A percentile compares a stretch with the other conserved stretches of the same genome.
phyloP scores from a whole-genome alignment of 495 filamentous ascomycete species.

The Letharia columbiana region DNA sequence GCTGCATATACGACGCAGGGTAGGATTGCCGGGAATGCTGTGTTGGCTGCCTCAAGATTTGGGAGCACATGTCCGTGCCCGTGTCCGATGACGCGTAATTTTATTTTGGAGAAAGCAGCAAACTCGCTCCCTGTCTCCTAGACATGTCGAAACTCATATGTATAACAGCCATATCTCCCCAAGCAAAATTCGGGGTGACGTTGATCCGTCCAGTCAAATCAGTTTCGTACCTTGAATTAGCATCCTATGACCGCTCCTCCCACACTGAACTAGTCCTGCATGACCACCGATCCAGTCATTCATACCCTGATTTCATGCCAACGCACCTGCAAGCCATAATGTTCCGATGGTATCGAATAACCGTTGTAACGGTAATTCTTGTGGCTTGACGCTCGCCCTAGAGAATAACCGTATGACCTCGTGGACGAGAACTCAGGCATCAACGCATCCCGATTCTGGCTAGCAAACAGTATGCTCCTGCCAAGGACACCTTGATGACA shows the following conservation, averaged over 20 bases:
- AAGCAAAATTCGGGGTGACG: conserved; percentile 16
- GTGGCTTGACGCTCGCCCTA: conserved; percentile 8
- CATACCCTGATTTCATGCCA: conserved; percentile 7
- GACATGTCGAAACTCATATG: background rate
- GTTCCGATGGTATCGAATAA: conserved; percentile 15
- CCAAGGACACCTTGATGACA: background rate
- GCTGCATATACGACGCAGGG: conserved; percentile 7
- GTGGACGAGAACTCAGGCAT: conserved; percentile 14
- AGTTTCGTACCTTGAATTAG: conserved; percentile 23
- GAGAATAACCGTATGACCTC: background rate
- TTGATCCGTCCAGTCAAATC: conserved; percentile 23
- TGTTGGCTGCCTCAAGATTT: conserved; percentile 2
- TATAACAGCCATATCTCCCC: conserved; percentile 1
- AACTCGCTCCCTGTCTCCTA: background rate
- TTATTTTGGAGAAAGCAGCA: background rate
- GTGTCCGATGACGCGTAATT: background rate
- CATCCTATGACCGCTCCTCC: conserved; percentile 23
- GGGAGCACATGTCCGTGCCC: background rate
- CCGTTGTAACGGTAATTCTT: conserved; percentile 10
- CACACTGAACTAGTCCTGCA: conserved; percentile 20
- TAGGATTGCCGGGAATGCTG: background rate
- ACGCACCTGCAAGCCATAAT: conserved; percentile 15
- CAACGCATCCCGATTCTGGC: conserved; percentile 11
- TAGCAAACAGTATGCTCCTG: conserved; percentile 3
- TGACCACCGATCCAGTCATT: conserved; percentile 17